phyloP scores from a whole-genome alignment of 495 filamentous ascomycete species.

The Beverwykella pulmonaria region DNA sequence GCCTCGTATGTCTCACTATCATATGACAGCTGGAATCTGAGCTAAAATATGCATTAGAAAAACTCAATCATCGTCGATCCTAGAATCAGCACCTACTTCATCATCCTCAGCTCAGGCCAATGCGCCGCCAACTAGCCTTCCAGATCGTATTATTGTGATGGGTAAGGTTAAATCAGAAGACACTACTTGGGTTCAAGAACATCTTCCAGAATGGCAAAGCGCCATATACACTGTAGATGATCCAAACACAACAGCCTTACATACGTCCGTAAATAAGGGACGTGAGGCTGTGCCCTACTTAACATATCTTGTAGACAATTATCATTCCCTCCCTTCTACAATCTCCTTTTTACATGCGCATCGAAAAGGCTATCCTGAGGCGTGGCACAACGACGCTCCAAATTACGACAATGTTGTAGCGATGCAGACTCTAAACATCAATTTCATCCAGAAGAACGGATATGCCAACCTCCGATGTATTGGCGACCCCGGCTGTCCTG shows the following conservation, averaged over 20 bases:
- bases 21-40: no score
- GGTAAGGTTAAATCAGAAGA: conserved; percentile 14
- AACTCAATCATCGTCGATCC: no score
- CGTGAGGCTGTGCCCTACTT: conserved; percentile 61
- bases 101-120: not conserved
- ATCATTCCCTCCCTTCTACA: conserved; percentile 50
- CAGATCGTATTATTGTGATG: conserved; percentile 12
- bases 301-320: conserved; percentile 57
- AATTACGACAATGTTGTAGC: conserved; percentile 41
- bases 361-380: conserved; percentile 44
- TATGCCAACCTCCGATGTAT: conserved; percentile 57
- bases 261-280: conserved; percentile 60
- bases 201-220: conserved; percentile 41
- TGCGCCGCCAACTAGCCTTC: not conserved
- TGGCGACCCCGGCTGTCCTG: conserved; percentile 51
- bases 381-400: conserved; percentile 52
- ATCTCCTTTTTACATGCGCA: conserved; percentile 57
- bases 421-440: conserved; percentile 47
- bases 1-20: not conserved
- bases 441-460: conserved; percentile 49
- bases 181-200: conserved; percentile 11
- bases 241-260: conserved; percentile 41
- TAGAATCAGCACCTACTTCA: not conserved
- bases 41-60: no score
- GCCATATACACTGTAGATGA: conserved; percentile 58